Conservation (phyloP, 345 rosid species). For the Gossypium herbaceum region DNA sequence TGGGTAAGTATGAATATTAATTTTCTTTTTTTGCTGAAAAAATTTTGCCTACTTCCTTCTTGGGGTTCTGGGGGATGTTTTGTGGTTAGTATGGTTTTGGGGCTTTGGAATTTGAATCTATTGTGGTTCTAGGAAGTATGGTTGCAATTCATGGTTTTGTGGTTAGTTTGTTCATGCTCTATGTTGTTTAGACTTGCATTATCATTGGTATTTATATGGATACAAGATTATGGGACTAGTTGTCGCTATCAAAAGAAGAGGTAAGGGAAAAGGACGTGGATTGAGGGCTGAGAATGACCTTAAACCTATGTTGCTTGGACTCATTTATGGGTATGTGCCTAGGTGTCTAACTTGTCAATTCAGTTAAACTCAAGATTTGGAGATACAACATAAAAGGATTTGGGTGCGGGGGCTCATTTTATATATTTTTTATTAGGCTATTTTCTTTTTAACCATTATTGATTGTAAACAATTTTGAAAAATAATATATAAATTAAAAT, state of each 20-base stretch:
- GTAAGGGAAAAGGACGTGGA: background rate
- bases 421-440: no score
- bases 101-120: background rate
- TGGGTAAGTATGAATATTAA: conserved; percentile 48
- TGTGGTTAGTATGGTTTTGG: background rate
- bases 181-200: background rate
- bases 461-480: no score
- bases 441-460: no score
- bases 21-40: background rate
- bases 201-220: background rate
- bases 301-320: background rate
- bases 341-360: no score
- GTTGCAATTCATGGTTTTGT: background rate
- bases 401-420: no score
- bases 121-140: background rate
- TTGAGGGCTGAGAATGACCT: background rate
- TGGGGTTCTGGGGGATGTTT: background rate
- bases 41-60: conserved; percentile 1
- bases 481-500: no score
- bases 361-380: no score
- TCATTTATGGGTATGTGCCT: no score
- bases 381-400: no score
- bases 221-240: background rate
- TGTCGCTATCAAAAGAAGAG: no score
- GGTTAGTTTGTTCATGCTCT: background rate